phyloP scores from a whole-genome alignment of 306 rosid species.

The Benincasa hispida region DNA sequence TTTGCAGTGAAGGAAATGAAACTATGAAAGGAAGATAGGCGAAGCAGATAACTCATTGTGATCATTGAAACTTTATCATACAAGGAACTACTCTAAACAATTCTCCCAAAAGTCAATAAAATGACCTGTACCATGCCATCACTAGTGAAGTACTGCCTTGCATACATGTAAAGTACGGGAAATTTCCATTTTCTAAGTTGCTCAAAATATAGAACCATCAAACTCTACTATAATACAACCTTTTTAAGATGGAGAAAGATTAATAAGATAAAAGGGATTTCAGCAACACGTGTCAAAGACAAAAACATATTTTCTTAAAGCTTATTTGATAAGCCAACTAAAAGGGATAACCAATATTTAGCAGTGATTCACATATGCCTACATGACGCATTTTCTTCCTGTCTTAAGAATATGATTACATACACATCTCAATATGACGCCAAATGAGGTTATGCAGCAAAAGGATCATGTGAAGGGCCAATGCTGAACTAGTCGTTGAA shows the following conservation, averaged over 20 bases:
- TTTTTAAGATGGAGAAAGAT: neutral
- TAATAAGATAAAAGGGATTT: neutral
- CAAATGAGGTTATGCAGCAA: neutral
- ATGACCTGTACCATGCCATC: neutral
- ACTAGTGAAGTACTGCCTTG: neutral
- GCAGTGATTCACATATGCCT: neutral
- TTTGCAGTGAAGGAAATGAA: neutral
- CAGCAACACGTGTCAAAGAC: neutral
- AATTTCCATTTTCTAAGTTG: neutral
- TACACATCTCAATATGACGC: neutral
- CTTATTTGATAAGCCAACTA: neutral
- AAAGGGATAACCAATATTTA: neutral
- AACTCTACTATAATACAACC: neutral
- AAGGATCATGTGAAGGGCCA: constrained; percentile 71
- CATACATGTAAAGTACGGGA: constrained; percentile 24
- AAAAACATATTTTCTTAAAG: neutral
- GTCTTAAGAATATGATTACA: neutral
- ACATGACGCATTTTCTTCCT: neutral
- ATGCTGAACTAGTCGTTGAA: constrained; percentile 93
- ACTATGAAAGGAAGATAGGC: neutral
- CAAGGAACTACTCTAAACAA: neutral
- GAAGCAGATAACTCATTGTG: neutral
- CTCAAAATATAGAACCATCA: neutral
- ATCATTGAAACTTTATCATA: neutral
- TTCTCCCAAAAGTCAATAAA: neutral